Evolutionary conservation across 1,139 yeast species (phyloP).

Genomic region (Diutina siamensis): DNA sequence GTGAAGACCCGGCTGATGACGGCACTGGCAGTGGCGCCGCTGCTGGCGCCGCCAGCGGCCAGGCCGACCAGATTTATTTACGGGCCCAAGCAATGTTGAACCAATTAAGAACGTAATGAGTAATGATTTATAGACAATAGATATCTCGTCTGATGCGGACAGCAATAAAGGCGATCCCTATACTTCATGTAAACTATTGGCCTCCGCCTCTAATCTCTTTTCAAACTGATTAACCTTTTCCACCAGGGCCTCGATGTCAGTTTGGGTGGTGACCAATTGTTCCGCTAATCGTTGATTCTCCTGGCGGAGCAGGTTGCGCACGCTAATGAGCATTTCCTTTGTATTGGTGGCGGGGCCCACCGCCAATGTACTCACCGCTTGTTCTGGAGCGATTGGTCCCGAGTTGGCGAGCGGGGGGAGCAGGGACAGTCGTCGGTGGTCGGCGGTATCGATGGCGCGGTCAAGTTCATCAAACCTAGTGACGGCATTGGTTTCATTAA

Average conservation of each 20-base stretch:
- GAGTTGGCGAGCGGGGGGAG: background rate
- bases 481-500: constrained; percentile 49
- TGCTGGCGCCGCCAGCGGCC: background rate
- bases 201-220: background rate
- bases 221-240: background rate
- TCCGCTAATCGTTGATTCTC: background rate
- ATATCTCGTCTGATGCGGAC: background rate
- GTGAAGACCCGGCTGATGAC: background rate
- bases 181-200: background rate
- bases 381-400: background rate
- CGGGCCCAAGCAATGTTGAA: constrained; percentile 4
- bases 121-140: background rate
- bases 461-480: constrained; percentile 54
- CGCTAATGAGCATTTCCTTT: background rate
- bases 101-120: constrained; percentile 3
- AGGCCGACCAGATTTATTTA: constrained; percentile 1
- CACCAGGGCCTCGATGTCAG: background rate
- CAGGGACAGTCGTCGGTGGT: constrained; percentile 11
- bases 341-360: background rate
- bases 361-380: background rate
- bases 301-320: background rate
- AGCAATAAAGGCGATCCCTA: background rate
- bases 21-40: too few relatives aligned
- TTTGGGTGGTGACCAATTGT: background rate
- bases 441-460: constrained; percentile 47